Base-by-base conservation (phyloP, 768 basidiomycete genomes). In the Solioccasus polychromus region DNA sequence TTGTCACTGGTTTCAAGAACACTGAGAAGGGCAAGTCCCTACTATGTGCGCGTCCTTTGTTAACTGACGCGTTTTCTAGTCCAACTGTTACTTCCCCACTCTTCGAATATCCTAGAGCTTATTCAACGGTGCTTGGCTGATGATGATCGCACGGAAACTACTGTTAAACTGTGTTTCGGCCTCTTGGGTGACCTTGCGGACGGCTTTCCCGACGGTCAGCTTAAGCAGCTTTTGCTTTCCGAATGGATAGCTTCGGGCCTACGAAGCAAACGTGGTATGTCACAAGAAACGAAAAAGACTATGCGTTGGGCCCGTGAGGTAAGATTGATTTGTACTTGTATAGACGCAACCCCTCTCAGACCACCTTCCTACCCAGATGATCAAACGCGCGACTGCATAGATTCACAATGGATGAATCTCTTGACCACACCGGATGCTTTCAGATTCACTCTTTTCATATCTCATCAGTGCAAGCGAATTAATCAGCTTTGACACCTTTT, bases 221-320 rank as follows among this genome's bases (percentile, higher is more conserved):
- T 97, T 57, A 90, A 90, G 73, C 83, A 85, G 23, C 66, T 80
- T 37, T 71, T 98, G 46, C 75, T 92, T 35, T 69, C 79, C 31
- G 83, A 85, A 28, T 96, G 94, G 93, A 69, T 88, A 51, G 85
- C 80, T 1, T 68, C 69, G 18, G 82, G 90, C 52, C 69, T 94
- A 55, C 79, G 88, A 51, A 75, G 78, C 39, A 90, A 85, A 67
- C 76, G 77, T 35, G 82, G 89, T 19, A 81, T 85, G 72, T 77
- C 80, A 7, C 66, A 73, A 32, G 90, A 93, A 54, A 86, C 85
- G 29, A 92, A 86, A 79, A 88, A 83, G 75, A 91, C 88, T 3
- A 73, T 92, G 71, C 86, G 89, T 51, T 96, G 93, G 92, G 92
- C 93, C 17, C 80, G 88, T 42, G 92, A 96, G 80, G 92, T 93